Evolutionary conservation across 2,329 filamentous ascomycete species (phyloP).

Genomic region (Ustulina deusta): DNA sequence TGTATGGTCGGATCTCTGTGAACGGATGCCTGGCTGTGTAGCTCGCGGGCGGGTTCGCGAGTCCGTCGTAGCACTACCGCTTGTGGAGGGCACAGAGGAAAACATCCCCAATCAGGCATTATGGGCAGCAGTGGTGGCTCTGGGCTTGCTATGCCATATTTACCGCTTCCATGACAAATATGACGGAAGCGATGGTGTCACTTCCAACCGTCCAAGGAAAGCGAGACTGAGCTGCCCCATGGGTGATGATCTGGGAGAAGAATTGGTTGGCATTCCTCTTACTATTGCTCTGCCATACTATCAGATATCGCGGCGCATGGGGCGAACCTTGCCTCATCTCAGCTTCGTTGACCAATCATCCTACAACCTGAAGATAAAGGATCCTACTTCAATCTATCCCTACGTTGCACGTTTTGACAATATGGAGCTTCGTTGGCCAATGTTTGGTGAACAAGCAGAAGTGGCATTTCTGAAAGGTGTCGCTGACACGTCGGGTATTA

Average conservation of each 20-base stretch:
- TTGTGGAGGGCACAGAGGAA: conserved; percentile 62
- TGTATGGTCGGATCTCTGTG: conserved; percentile 61
- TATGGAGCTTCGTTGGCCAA: conserved; percentile 65
- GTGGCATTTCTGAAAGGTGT: conserved; percentile 64
- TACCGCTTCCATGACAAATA: conserved; percentile 66
- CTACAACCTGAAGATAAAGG: conserved; percentile 64
- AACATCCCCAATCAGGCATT: conserved; percentile 64
- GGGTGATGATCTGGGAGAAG: conserved; percentile 62
- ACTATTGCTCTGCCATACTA: conserved; percentile 63
- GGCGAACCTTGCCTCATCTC: conserved; percentile 63
- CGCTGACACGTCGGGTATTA: no score
- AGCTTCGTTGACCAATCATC: conserved; percentile 66
- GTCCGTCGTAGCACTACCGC: conserved; percentile 60
- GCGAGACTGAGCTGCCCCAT: conserved; percentile 56
- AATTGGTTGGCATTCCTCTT: conserved; percentile 61
- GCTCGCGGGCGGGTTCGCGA: conserved; percentile 62
- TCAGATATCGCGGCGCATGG: conserved; percentile 64
- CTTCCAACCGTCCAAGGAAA: conserved; percentile 49
- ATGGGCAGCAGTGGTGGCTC: conserved; percentile 64
- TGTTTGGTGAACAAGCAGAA: conserved; percentile 65
- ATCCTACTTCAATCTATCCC: conserved; percentile 61
- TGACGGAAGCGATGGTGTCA: conserved; percentile 64
- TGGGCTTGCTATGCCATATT: conserved; percentile 66
- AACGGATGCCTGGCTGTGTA: conserved; percentile 27
- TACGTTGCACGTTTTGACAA: conserved; percentile 66